Conservation (phyloP, 768 basidiomycete genomes). For the Serendipita vermifera region DNA sequence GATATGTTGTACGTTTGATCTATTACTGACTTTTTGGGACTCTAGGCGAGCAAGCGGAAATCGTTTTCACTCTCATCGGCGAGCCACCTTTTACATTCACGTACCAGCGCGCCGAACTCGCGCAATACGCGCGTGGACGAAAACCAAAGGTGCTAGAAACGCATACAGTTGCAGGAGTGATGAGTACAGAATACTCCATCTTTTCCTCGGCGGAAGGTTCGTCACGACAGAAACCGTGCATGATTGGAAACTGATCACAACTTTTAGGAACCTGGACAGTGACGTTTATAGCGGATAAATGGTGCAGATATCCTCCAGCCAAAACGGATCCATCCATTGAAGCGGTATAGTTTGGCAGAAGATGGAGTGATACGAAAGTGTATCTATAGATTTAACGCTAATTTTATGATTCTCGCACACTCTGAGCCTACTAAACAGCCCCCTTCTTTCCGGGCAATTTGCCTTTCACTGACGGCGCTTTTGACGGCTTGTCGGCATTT, state of each 20-base stretch:
- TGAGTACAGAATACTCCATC: constrained; percentile 68
- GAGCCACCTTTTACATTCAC: constrained; percentile 95
- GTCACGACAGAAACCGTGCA: constrained; percentile 16
- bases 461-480: too few relatives aligned
- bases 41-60: constrained; percentile 83
- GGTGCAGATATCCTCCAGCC: constrained; percentile 75
- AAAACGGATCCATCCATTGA: constrained; percentile 31
- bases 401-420: too few relatives aligned
- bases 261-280: constrained; percentile 76
- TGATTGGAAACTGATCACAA: background rate
- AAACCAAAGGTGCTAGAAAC: constrained; percentile 76
- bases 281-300: constrained; percentile 78
- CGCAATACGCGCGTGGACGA: constrained; percentile 44
- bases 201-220: constrained; percentile 83
- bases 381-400: too few relatives aligned
- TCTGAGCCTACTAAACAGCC: too few relatives aligned
- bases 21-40: background rate
- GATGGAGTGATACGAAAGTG: too few relatives aligned
- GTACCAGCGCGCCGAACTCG: constrained; percentile 71
- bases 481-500: too few relatives aligned
- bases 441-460: too few relatives aligned
- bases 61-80: constrained; percentile 77
- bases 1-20: background rate
- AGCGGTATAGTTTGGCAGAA: background rate
- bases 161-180: constrained; percentile 74